phyloP scores from a whole-genome alignment of 106 monocot genomes.

The Dioscorea dumetorum region DNA sequence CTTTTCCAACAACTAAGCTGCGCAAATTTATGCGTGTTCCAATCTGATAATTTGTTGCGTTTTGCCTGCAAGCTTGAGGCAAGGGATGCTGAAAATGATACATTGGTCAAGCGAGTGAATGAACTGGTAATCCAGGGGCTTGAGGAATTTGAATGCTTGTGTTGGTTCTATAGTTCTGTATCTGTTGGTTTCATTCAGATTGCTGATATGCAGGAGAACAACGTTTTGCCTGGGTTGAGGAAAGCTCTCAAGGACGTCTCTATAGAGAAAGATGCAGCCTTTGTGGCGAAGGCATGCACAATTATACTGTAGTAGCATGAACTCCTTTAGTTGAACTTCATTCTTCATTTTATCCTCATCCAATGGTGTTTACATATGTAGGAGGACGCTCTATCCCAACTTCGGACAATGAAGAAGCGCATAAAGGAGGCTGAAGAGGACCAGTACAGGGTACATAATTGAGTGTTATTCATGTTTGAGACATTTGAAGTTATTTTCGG shows the following conservation, averaged over 20 bases:
- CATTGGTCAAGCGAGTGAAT: conserved; percentile 49
- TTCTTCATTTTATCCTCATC: background rate
- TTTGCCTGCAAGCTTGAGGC: conserved; percentile 52
- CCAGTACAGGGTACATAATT: conserved; percentile 69
- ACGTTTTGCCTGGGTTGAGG: conserved; percentile 61
- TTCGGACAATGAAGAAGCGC: conserved; percentile 66
- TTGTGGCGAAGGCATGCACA: conserved; percentile 66
- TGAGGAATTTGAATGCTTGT: background rate
- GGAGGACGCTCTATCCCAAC: conserved; percentile 93
- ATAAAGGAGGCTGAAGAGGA: conserved; percentile 98
- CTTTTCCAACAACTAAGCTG: background rate
- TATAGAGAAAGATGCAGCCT: conserved; percentile 91
- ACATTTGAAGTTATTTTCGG: background rate
- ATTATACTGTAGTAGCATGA: no score
- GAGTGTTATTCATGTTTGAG: background rate
- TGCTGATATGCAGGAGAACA: conserved; percentile 50
- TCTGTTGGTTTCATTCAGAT: background rate
- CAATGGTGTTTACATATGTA: conserved; percentile 17
- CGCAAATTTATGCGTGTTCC: background rate
- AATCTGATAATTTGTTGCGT: background rate
- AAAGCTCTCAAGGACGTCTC: conserved; percentile 76
- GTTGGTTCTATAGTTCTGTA: background rate
- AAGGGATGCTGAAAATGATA: conserved; percentile 53
- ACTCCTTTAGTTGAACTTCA: background rate
- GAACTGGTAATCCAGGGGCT: conserved; percentile 36